Evolutionary conservation across 2,329 filamentous ascomycete genomes (phyloP).

Genomic region (Aspergillus neotritici): DNA sequence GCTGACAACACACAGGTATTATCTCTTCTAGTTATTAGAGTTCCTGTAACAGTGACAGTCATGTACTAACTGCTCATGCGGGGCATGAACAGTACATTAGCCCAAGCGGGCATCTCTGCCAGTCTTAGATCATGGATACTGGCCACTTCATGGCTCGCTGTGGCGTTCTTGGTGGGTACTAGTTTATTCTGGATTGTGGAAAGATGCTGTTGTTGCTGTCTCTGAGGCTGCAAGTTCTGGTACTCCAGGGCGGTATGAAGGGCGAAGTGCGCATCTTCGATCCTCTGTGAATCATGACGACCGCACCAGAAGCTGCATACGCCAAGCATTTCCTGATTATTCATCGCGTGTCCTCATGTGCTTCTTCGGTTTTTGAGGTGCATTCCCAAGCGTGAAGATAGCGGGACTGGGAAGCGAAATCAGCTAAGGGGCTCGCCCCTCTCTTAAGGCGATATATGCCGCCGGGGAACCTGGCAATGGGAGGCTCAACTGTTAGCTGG

Average conservation of each 20-base stretch:
- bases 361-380: conserved; percentile 6
- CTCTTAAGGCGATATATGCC: too few relatives aligned
- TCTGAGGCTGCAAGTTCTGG: conserved; percentile 5
- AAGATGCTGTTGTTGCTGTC: conserved; percentile 7
- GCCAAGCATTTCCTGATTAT: conserved; percentile 2
- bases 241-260: conserved; percentile 3
- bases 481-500: too few relatives aligned
- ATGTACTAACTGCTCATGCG: conserved; percentile 3
- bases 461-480: too few relatives aligned
- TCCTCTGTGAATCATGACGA: conserved; percentile 1
- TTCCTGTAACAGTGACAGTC: conserved; percentile 5
- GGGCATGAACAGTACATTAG: conserved; percentile 4
- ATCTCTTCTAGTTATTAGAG: conserved; percentile 5
- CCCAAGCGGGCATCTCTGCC: conserved; percentile 2
- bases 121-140: conserved; percentile 5
- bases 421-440: too few relatives aligned
- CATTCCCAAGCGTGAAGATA: too few relatives aligned
- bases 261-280: conserved; percentile 1
- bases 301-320: background rate
- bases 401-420: too few relatives aligned
- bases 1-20: conserved; percentile 1
- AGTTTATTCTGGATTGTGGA: conserved; percentile 6
- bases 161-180: conserved; percentile 2
- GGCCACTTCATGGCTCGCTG: conserved; percentile 6
- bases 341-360: conserved; percentile 1